Conservation (phyloP, 2,329 filamentous ascomycete species). For the Mollisia scopiformis region DNA sequence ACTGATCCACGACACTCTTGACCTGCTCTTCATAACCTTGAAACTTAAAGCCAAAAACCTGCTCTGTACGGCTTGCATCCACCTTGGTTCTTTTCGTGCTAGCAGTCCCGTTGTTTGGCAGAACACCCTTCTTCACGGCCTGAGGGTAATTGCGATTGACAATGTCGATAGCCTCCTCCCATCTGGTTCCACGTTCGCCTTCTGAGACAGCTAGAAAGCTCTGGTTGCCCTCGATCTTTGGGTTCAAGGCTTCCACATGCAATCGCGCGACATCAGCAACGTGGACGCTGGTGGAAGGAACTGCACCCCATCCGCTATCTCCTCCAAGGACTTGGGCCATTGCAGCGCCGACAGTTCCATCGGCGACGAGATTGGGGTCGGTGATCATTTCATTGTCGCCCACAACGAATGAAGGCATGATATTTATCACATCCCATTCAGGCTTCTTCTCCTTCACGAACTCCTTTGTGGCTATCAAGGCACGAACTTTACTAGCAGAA, state of each 20-base stretch:
- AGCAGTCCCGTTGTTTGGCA: conserved; percentile 25
- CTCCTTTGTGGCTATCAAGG: conserved; percentile 29
- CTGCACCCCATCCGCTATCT: conserved; percentile 23
- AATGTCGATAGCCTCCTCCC: conserved; percentile 44
- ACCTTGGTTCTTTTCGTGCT: conserved; percentile 28
- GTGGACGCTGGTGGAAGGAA: conserved; percentile 25
- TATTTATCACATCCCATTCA: conserved; percentile 29
- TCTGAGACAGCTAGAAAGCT: conserved; percentile 26
- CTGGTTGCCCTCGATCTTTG: conserved; percentile 25
- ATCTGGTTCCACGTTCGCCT: conserved; percentile 33
- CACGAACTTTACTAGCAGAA: conserved; percentile 34
- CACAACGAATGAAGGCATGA: conserved; percentile 29
- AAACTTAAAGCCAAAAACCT: conserved; percentile 39
- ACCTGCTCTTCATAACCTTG: conserved; percentile 40
- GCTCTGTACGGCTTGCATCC: conserved; percentile 36
- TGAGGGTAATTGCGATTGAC: conserved; percentile 38
- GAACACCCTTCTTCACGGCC: conserved; percentile 33
- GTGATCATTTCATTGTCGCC: conserved; percentile 29
- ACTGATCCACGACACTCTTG: conserved; percentile 39
- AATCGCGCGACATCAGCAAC: conserved; percentile 26
- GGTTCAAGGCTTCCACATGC: conserved; percentile 28
- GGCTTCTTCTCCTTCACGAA: conserved; percentile 29
- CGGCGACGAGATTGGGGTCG: conserved; percentile 17
- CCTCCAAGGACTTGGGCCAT: conserved; percentile 23
- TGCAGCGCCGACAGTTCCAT: conserved; percentile 21